Evolutionary conservation across 306 rosid genomes (phyloP), one percentile per base, ranked within the genome.

Genomic region (Benincasa hispida): DNA sequence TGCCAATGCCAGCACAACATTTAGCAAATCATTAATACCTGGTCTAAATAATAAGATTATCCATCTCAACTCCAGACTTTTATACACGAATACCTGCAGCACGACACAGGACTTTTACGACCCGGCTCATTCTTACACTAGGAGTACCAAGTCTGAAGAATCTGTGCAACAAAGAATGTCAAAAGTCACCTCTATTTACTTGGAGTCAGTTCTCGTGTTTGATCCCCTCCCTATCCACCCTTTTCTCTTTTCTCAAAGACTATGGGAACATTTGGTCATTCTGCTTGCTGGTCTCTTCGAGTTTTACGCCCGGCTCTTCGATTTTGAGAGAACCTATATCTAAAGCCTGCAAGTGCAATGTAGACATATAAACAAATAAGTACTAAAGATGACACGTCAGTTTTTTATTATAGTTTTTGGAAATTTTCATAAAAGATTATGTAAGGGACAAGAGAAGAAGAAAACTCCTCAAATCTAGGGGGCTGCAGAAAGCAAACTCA

Each of bases 201-300:
- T 27, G 37, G 42, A 72, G 76, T 72, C 59, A 18, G 76, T 50
- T 72, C 76, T 0, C 28, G 39, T 47, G 25, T 27, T 50, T 50
- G 76, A 72, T 72, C 27, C 25, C 59, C 56, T 72, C 42, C 76
- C 9, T 21, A 53, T 12, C 19, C 32, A 67, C 54, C 34, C 53
- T 2, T n/a, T n/a, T n/a, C n/a, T n/a, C n/a, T n/a, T 15, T n/a
- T 41, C 39, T 41, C 57, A 45, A 70, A 70, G 28, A 72, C 69
- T 81, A 57, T 6, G 79, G 70, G 57, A 85, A 83, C 77, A 79
- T 83, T 81, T 80, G 86, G 81, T 85, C 86, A 41, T 85, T 81
- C 73, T 82, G 88, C 82, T 89, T 92, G 83, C 82, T 87, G 68
- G 50, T 54, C 63, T 77, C 90, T 81, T 92, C 91, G 7, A 86